Conservation (phyloP, 2,329 filamentous ascomycete species). For the Fusarium sulawesiense region DNA sequence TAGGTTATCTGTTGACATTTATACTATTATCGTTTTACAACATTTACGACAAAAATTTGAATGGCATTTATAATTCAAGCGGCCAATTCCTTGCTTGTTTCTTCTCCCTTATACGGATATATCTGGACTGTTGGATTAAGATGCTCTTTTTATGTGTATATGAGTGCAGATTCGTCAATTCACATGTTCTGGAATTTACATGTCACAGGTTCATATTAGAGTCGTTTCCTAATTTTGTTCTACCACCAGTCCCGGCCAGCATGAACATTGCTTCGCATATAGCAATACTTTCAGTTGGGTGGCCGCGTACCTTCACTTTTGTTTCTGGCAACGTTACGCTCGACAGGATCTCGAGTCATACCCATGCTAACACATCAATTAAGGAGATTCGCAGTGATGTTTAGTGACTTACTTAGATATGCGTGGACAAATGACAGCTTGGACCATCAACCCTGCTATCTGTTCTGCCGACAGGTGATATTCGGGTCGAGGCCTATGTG, state of each 20-base stretch:
- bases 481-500: neutral
- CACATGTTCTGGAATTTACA: neutral
- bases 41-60: slow-evolving; percentile 37
- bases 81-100: neutral
- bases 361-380: slow-evolving; percentile 4
- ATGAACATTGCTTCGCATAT: slow-evolving; percentile 1
- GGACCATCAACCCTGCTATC: slow-evolving; percentile 1
- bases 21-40: slow-evolving; percentile 46
- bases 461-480: slow-evolving; percentile 2
- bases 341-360: neutral
- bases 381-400: neutral
- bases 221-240: neutral
- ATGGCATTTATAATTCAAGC: slow-evolving; percentile 23
- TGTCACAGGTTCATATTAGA: neutral
- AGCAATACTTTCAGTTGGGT: neutral
- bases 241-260: neutral
- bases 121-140: slow-evolving; percentile 12
- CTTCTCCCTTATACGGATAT: neutral
- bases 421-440: neutral
- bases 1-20: slow-evolving; percentile 53
- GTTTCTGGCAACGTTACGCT: neutral
- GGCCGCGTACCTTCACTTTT: neutral
- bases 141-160: neutral
- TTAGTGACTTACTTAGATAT: slow-evolving; percentile 1
- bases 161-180: neutral